Conservation (phyloP, 2,329 filamentous ascomycete species). For the Hymenoscyphus fructigenus region DNA sequence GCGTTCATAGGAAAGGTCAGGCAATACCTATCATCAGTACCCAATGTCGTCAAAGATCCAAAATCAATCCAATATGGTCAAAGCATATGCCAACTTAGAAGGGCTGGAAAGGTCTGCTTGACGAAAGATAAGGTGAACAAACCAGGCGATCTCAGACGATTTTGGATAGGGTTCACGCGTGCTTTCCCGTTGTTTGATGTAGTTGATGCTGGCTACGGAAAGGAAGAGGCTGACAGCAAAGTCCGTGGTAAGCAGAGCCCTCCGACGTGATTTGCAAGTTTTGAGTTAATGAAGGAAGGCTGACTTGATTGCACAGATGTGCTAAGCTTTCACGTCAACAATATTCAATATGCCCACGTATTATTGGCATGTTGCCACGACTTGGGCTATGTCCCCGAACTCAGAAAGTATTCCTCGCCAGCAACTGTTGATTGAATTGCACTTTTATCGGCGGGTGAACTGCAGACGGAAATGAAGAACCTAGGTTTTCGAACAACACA, state of each 20-base stretch:
- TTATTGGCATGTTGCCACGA: conserved; percentile 61
- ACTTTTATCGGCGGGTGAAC: conserved; percentile 11
- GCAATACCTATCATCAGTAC: conserved; percentile 13
- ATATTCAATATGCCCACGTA: conserved; percentile 58
- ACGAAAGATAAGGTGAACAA: conserved; percentile 43
- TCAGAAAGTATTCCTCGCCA: conserved; percentile 32
- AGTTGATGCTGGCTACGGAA: conserved; percentile 57
- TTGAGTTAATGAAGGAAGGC: not conserved
- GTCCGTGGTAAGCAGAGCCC: conserved; percentile 49
- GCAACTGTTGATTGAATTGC: conserved; percentile 8
- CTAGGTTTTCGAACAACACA: conserved; percentile 15
- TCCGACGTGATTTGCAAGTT: not conserved
- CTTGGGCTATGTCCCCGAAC: conserved; percentile 54
- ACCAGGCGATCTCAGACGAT: conserved; percentile 49
- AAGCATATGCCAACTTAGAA: conserved; percentile 44
- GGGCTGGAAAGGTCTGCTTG: not conserved
- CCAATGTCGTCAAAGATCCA: conserved; percentile 4
- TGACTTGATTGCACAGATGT: conserved; percentile 15
- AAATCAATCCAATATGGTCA: conserved; percentile 42
- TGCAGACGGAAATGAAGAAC: conserved; percentile 7
- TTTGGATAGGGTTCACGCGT: conserved; percentile 57
- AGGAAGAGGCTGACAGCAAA: conserved; percentile 56
- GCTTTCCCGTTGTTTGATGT: conserved; percentile 58
- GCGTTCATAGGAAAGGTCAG: conserved; percentile 15
- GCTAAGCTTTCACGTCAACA: conserved; percentile 53